phyloP scores from a whole-genome alignment of 1,139 yeast species.

The Sugiyamaella neomexicana region DNA sequence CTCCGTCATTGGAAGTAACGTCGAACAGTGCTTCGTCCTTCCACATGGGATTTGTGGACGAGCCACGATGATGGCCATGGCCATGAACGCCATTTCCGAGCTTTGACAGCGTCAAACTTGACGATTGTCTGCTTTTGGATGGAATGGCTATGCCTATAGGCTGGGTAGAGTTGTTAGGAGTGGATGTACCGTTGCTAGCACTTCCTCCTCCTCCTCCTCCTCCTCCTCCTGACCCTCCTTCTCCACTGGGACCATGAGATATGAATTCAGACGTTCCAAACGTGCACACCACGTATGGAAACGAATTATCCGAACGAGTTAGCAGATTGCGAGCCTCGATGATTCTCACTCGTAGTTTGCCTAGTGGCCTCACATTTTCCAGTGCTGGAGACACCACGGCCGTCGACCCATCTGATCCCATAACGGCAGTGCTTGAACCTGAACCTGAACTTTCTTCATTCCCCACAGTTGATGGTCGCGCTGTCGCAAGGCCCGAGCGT shows the following conservation, averaged over 20 bases:
- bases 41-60: conserved; percentile 74
- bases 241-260: conserved; percentile 43
- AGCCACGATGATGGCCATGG: conserved; percentile 26
- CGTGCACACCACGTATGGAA: conserved; percentile 90
- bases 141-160: conserved; percentile 44
- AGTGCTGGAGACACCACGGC: not conserved
- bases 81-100: conserved; percentile 25
- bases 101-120: conserved; percentile 59
- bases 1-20: conserved; percentile 71
- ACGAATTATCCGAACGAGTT: conserved; percentile 54
- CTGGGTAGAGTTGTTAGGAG: conserved; percentile 19
- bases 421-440: not conserved
- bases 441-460: not conserved
- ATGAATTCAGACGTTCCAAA: conserved; percentile 91
- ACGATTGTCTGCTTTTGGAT: conserved; percentile 53
- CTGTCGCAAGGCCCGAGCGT: conserved; percentile 11
- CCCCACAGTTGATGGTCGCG: conserved; percentile 8
- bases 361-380: conserved; percentile 38
- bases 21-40: conserved; percentile 90
- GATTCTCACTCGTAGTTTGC: conserved; percentile 77
- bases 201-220: not conserved
- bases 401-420: not conserved
- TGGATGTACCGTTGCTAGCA: not conserved
- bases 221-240: conserved; percentile 19
- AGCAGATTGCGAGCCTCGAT: conserved; percentile 72